Evolutionary conservation across 805 yeast genomes (phyloP), one percentile per base, ranked within the genome.

Genomic region (Kurtzmaniella cleridarum): DNA sequence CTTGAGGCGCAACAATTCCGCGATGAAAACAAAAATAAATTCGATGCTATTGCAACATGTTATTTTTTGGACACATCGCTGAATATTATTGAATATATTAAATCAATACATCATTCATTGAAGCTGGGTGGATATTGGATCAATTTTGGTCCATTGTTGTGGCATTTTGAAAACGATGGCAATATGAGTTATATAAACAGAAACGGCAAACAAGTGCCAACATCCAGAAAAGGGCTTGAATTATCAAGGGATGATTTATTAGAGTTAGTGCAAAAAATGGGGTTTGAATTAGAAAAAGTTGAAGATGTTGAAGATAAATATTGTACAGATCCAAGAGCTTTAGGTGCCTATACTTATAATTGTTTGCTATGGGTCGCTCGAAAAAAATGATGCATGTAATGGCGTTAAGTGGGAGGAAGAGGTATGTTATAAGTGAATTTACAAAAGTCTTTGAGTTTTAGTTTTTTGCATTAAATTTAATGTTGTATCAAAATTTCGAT

Each of bases 331-430:
- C 48, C 52, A 0, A 51, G 58, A 37, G 57, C 78, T 1, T 57
- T 81, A 49, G 83, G 84, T 0, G 64, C 69, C 1, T 82, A 73
- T 67, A 55, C 55, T 3, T 84, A 81, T 50, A 62, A 73, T 17
- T 81, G 89, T 50, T 84, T 80, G 42, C 84, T 62, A 49, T 84
- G 89, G 89, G 76, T 81, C 2, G 81, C 82, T 41, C 54, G 47
- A 30, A 73, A 65, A 48, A 42, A 34, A 14, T 34, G 24, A 20
- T 5, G 24, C 5, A 20, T 8, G 8, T 33, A n/a, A n/a, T n/a
- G n/a, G n/a, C n/a, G n/a, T n/a, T n/a, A n/a, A n/a, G n/a, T n/a
- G n/a, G n/a, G n/a, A n/a, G n/a, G n/a, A n/a, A n/a, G n/a, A 26
- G 11, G 28, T 26, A 4, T 7, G 32, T 15, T 29, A 29, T 9